Base-by-base conservation (phyloP, 176 grass and related monocot species). In the Chloris gayana region DNA sequence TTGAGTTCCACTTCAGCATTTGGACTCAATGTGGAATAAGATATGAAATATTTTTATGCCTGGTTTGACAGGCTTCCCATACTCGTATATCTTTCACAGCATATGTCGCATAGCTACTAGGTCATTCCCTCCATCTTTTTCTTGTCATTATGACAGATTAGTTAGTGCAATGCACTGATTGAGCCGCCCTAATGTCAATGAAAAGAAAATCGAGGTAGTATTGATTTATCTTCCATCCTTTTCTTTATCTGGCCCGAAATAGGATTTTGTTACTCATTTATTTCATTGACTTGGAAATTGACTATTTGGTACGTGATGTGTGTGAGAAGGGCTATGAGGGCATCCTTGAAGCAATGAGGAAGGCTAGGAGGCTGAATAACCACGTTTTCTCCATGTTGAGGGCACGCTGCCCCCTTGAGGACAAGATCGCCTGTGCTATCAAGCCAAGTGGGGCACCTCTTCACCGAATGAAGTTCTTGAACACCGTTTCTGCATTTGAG, bases 321-420 rank as follows among this genome's bases (percentile, higher is more conserved):
- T 21, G 37, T 24, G 71, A 57, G 49, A 84, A 98, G 96, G 90
- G 90, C 32, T 91, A 93, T 50, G 96, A 98, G 78, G 82, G 64
- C 65, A 87, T 98, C 41, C 81, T 98, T 74, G 96, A 98, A 91
- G 92, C 96, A 2, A 91, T 98, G 91, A 98, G 88, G 88, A 98
- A 98, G 74, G 90, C 92, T 4, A 95, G 96, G 82, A 95, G 96
- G 79, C 80, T 98, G 32, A 98, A 98, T 70, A 98, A 93, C 67
- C 89, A 95, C 75, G 92, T 98, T 44, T 95, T 95, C 83, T 95
- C 88, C 81, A 98, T 98, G 87, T 25, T 98, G 81, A 93, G 90
- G 77, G 92, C 96, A 3, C 92, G 96, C 22, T 98, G 96, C 37
- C 96, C 95, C 65, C 95, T 98, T 0, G 95, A 98, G 84, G 95